These are phyloP conservation scores for Solanum dulcamara DNA, from an alignment of 257 asterid species.

Conservation along the genomic window DNA sequence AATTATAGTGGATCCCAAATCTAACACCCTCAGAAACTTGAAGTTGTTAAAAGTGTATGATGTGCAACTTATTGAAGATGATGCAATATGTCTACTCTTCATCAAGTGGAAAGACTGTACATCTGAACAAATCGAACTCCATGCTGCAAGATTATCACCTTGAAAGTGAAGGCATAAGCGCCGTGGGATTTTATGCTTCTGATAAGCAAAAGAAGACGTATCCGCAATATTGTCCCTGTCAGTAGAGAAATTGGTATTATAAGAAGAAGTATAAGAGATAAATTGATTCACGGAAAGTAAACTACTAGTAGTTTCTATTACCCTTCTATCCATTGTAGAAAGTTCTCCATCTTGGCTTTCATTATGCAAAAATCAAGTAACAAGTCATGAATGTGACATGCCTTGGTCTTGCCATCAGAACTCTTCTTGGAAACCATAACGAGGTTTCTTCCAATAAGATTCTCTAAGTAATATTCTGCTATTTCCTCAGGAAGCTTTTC, in stretches of 20 bases:
- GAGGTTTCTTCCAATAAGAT: too few species aligned
- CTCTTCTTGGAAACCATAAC: too few species aligned
- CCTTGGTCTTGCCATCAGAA: too few species aligned
- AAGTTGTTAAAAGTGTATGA: too few species aligned
- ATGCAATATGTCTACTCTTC: not conserved
- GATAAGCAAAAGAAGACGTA: not conserved
- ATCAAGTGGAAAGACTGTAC: not conserved
- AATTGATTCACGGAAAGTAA: not conserved
- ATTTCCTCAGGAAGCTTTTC: too few species aligned
- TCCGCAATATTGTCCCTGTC: not conserved
- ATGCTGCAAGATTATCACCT: not conserved
- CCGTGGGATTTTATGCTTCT: not conserved
- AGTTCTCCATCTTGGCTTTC: not conserved
- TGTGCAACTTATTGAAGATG: not conserved
- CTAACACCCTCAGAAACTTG: too few species aligned
- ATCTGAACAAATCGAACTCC: not conserved
- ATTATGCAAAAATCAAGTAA: not conserved
- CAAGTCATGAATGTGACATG: too few species aligned
- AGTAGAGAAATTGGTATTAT: not conserved
- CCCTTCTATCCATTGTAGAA: not conserved
- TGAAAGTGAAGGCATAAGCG: not conserved
- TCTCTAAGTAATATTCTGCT: too few species aligned
- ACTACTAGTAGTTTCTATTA: not conserved
- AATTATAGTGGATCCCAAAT: too few species aligned
- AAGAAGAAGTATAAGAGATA: not conserved